A percentile compares a stretch with the other conserved stretches of the same genome.
phyloP scores from a whole-genome alignment of 2,329 filamentous ascomycete species.

The Pleomassaria siparia region DNA sequence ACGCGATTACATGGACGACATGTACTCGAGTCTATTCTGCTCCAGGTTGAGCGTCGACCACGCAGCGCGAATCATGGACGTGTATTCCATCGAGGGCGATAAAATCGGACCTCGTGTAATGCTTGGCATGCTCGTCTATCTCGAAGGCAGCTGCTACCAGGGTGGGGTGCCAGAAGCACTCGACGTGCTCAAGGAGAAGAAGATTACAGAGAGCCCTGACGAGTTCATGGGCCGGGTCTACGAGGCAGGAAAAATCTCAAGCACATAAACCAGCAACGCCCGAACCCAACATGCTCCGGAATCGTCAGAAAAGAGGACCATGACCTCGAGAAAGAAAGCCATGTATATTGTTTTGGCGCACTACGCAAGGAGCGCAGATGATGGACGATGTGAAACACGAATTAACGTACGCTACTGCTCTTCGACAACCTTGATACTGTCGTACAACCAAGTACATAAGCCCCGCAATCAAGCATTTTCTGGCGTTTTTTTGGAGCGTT shows the following conservation, averaged over 20 bases:
- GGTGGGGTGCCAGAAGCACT: constrained; percentile 37
- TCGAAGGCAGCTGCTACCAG: constrained; percentile 56
- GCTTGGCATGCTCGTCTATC: constrained; percentile 62
- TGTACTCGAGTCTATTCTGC: constrained; percentile 66
- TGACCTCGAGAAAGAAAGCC: not conserved
- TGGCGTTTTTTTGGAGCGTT: not conserved
- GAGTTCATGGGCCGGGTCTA: constrained; percentile 38
- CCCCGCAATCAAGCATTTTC: constrained; percentile 1
- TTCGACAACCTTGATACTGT: not conserved
- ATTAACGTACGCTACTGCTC: not conserved
- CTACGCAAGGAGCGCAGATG: not conserved
- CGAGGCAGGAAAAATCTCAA: constrained; percentile 33
- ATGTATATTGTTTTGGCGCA: not conserved
- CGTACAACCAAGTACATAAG: not conserved
- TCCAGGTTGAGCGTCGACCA: constrained; percentile 67
- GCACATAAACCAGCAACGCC: no score
- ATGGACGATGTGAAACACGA: constrained; percentile 3
- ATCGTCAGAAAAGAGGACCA: no score
- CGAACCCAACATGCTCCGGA: no score
- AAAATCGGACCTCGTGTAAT: constrained; percentile 69
- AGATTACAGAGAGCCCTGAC: constrained; percentile 37
- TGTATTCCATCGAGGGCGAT: constrained; percentile 82
- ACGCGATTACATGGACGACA: constrained; percentile 57
- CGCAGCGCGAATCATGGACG: constrained; percentile 74
- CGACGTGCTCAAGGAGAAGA: constrained; percentile 21